Evolutionary conservation across 2,329 filamentous ascomycete species (phyloP).

Genomic region (Capronia americana): DNA sequence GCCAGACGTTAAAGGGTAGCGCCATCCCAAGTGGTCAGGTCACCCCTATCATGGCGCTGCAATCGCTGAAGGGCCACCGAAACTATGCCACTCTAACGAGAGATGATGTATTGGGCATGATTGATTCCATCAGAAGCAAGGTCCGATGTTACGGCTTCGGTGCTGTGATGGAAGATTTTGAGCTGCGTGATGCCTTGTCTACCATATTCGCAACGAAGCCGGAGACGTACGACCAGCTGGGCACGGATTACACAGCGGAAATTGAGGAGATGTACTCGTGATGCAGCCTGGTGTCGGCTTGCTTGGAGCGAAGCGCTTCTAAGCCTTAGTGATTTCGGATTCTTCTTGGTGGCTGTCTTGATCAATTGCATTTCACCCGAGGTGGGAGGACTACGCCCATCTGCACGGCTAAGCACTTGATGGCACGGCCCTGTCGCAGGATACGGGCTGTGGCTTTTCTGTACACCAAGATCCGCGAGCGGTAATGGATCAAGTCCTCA

Average conservation of each 20-base stretch:
- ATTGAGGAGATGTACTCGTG: constrained; percentile 40
- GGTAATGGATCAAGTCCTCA: constrained; percentile 41
- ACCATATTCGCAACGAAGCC: constrained; percentile 68
- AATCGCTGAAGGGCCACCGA: constrained; percentile 76
- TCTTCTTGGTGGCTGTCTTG: neutral
- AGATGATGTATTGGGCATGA: constrained; percentile 74
- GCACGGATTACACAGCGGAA: constrained; percentile 32
- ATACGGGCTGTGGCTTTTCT: neutral
- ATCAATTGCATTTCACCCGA: neutral
- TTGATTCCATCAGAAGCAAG: constrained; percentile 76
- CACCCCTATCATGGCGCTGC: constrained; percentile 95
- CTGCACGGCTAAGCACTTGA: neutral
- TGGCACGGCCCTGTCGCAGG: neutral
- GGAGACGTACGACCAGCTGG: constrained; percentile 39
- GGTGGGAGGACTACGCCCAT: neutral
- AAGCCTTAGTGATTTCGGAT: constrained; percentile 5
- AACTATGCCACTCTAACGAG: constrained; percentile 69
- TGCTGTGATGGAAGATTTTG: constrained; percentile 72
- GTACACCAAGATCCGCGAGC: neutral
- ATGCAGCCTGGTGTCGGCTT: neutral
- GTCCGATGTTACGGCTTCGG: constrained; percentile 89
- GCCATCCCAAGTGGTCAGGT: constrained; percentile 64
- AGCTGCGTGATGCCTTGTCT: constrained; percentile 73
- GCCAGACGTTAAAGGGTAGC: constrained; percentile 79
- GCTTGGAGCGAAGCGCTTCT: neutral